Evolutionary conservation across 1,139 yeast species (phyloP).

Genomic region (Meyerozyma guilliermondii): DNA sequence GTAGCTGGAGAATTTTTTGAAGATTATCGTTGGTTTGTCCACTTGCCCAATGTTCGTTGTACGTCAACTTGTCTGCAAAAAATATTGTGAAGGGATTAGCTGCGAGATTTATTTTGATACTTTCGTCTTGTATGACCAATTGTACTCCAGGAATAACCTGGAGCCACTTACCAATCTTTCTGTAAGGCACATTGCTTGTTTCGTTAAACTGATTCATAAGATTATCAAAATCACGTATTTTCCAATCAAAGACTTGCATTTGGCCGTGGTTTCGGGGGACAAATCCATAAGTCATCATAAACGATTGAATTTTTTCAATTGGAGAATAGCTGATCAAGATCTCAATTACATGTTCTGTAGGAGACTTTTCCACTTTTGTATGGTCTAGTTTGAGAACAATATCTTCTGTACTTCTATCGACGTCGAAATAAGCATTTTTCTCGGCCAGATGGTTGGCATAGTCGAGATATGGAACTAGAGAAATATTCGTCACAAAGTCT

Average conservation of each 20-base stretch:
- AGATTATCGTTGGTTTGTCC: not conserved
- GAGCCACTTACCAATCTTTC: conserved; percentile 9
- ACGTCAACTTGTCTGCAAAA: not conserved
- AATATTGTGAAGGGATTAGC: not conserved
- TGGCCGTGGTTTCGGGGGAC: conserved; percentile 27
- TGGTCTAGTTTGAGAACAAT: conserved; percentile 33
- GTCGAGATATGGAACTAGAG: conserved; percentile 63
- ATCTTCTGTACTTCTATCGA: conserved; percentile 45
- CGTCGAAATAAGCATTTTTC: conserved; percentile 56
- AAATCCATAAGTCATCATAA: conserved; percentile 57
- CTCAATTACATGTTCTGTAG: conserved; percentile 17
- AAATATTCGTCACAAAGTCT: conserved; percentile 45
- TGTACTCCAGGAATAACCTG: conserved; percentile 7
- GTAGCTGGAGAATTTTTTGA: conserved; percentile 15
- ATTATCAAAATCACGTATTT: not conserved
- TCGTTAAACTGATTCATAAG: not conserved
- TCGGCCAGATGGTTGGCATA: conserved; percentile 54
- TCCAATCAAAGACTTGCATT: not conserved
- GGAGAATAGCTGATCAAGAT: conserved; percentile 48
- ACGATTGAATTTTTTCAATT: conserved; percentile 39
- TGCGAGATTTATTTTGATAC: conserved; percentile 3
- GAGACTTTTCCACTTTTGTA: conserved; percentile 6
- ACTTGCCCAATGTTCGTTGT: not conserved
- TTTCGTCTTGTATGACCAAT: conserved; percentile 1
- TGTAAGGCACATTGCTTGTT: not conserved